Percentiles rank a stretch among this genome's conserved stretches.
phyloP scores from a whole-genome alignment of 1,284 basidiomycete genomes.

The Melanopsichium pennsylvanicum region DNA sequence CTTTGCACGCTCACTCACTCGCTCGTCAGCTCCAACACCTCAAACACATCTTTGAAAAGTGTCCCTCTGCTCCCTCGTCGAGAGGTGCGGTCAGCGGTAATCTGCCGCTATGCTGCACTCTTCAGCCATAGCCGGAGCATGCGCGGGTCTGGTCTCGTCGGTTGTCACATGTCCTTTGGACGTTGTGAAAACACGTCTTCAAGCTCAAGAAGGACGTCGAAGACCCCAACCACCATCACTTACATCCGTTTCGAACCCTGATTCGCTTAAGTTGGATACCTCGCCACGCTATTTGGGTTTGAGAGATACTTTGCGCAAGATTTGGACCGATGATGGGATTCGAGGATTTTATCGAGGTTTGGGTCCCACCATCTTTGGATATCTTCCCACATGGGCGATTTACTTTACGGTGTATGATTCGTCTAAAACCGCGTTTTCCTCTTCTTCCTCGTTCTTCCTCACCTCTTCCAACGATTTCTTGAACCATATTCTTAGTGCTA shows the following conservation, averaged over 20 bases:
- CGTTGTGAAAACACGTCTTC: slow-evolving; percentile 94
- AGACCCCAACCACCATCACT: slow-evolving; percentile 1
- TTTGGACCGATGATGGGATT: slow-evolving; percentile 59
- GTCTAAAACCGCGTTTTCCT: slow-evolving; percentile 38
- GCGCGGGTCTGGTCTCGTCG: slow-evolving; percentile 84
- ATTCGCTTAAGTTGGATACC: not conserved
- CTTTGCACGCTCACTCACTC: too few relatives aligned
- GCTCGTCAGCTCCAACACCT: too few relatives aligned
- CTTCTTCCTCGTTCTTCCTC: not conserved
- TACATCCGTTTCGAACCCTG: too few relatives aligned
- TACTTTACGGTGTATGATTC: slow-evolving; percentile 64
- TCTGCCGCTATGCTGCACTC: not conserved
- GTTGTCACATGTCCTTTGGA: slow-evolving; percentile 96
- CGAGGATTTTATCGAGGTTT: slow-evolving; percentile 64
- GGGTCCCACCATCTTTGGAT: slow-evolving; percentile 63
- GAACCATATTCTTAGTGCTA: slow-evolving; percentile 60
- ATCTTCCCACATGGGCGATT: slow-evolving; percentile 65
- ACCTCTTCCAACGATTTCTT: slow-evolving; percentile 43
- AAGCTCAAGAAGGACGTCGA: slow-evolving; percentile 74
- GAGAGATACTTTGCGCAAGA: slow-evolving; percentile 35
- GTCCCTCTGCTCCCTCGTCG: too few relatives aligned
- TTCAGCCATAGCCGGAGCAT: slow-evolving; percentile 39
- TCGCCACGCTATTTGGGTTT: slow-evolving; percentile 19
- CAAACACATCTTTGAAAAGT: too few relatives aligned
- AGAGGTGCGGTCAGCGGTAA: too few relatives aligned